Evolutionary conservation across 108 stramenopile species (phyloP).

Genomic region (Licmophora abbreviata): DNA sequence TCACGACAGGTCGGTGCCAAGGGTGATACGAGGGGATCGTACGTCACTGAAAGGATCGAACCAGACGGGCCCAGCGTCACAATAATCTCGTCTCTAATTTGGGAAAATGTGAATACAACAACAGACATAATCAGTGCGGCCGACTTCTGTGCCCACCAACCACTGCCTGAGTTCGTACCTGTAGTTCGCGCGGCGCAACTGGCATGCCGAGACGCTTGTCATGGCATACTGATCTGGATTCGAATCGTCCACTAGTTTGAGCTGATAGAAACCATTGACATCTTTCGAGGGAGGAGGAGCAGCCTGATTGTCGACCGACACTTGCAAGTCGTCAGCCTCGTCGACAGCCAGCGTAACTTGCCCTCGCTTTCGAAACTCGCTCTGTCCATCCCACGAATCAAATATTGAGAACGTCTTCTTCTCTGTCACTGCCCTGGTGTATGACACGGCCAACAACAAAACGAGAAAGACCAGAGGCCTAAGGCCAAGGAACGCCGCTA

Average conservation of each 20-base stretch:
- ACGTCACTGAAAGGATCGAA: constrained; percentile 50
- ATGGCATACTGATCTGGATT: constrained; percentile 12
- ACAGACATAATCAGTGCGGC: neutral
- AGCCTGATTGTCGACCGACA: no score
- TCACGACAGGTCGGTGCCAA: constrained; percentile 66
- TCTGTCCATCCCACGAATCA: no score
- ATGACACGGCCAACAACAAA: no score
- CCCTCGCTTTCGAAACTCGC: no score
- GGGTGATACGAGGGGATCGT: constrained; percentile 67
- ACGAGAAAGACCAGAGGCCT: no score
- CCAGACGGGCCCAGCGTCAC: constrained; percentile 48
- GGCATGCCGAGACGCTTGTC: constrained; percentile 45
- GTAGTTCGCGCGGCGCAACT: constrained; percentile 47
- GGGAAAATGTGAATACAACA: neutral
- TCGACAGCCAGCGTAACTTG: no score
- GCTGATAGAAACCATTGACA: constrained; percentile 37
- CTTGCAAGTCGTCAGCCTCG: no score
- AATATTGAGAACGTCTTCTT: no score
- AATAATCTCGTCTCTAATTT: constrained; percentile 54
- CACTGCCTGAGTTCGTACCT: constrained; percentile 9
- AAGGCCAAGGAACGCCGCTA: no score
- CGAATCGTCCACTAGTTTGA: constrained; percentile 29
- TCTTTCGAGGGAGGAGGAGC: no score
- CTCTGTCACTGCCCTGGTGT: no score
- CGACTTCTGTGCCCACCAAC: no score